Evolutionary conservation across 345 rosid species (phyloP).

Genomic region (Rubroshorea leprosula): DNA sequence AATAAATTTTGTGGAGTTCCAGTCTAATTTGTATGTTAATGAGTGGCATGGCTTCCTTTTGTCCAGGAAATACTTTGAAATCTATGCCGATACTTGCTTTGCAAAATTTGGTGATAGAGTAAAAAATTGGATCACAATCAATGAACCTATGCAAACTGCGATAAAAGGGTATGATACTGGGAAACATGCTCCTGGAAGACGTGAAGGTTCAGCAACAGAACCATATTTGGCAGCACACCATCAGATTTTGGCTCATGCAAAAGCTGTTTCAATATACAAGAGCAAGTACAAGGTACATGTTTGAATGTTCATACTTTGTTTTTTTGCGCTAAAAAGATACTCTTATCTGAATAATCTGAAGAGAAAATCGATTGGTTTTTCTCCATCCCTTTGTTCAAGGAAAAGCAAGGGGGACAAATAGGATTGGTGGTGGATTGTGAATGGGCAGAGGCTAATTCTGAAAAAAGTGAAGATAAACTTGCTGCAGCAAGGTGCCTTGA

Average conservation of each 20-base stretch:
- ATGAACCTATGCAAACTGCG: conserved; percentile 65
- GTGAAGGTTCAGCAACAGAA: conserved; percentile 56
- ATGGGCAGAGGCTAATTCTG: conserved; percentile 73
- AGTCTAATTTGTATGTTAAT: not conserved
- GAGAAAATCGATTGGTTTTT: no score
- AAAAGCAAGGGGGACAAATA: conserved; percentile 62
- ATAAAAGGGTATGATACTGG: conserved; percentile 55
- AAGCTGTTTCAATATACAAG: conserved; percentile 60
- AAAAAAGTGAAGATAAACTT: conserved; percentile 40
- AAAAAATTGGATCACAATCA: conserved; percentile 77
- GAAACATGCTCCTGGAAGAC: conserved; percentile 62
- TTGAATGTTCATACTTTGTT: not conserved
- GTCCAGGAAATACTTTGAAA: conserved; percentile 71
- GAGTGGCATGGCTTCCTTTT: conserved; percentile 8
- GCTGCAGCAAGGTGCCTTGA: conserved; percentile 73
- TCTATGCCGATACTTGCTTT: conserved; percentile 69
- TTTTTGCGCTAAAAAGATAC: no score
- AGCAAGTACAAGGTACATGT: conserved; percentile 56
- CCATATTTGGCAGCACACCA: conserved; percentile 81
- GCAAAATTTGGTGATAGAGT: conserved; percentile 81
- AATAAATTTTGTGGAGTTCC: no score
- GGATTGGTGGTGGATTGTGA: conserved; percentile 65
- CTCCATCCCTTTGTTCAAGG: conserved; percentile 34
- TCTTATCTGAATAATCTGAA: no score
- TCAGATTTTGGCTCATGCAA: conserved; percentile 75